Percentiles rank a stretch among this genome's conserved stretches.
These are phyloP conservation scores for Pichia eremophila DNA, from an alignment of 805 yeast species.

Conservation along the genomic window DNA sequence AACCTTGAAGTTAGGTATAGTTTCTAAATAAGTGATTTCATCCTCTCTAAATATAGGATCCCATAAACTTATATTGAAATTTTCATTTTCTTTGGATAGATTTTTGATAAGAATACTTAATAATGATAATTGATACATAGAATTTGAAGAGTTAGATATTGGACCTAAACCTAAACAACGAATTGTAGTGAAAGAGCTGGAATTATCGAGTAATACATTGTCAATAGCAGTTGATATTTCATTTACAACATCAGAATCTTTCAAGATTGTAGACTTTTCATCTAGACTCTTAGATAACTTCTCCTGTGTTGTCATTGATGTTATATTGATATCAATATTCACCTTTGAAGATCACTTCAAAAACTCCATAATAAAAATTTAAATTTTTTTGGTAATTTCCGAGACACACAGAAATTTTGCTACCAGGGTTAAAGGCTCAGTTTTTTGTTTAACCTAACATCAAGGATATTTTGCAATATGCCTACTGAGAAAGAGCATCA, in stretches of 20 bases:
- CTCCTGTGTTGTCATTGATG: too few relatives aligned
- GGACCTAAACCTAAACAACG: slow-evolving; percentile 27
- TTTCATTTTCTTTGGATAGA: slow-evolving; percentile 1
- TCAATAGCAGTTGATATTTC: neutral
- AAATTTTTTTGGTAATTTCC: too few relatives aligned
- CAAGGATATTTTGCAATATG: too few relatives aligned
- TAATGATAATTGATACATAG: slow-evolving; percentile 23
- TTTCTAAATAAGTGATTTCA: slow-evolving; percentile 16
- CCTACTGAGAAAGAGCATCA: too few relatives aligned
- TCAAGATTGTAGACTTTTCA: too few relatives aligned
- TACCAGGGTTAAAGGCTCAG: too few relatives aligned
- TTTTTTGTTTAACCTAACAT: too few relatives aligned
- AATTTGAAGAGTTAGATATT: slow-evolving; percentile 14
- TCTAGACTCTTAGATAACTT: too few relatives aligned
- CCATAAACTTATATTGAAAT: slow-evolving; percentile 16
- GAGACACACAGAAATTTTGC: too few relatives aligned
- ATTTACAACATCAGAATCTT: neutral
- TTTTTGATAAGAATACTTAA: slow-evolving; percentile 11
- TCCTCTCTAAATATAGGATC: slow-evolving; percentile 24
- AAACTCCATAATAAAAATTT: too few relatives aligned
- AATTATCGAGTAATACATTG: neutral
- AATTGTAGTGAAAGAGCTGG: neutral
- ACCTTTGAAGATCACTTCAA: too few relatives aligned
- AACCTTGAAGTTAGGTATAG: slow-evolving; percentile 10
- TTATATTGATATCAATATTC: too few relatives aligned